Percentiles rank a stretch among this genome's conserved stretches.
Conservation (phyloP, 495 filamentous ascomycete species). For the Xylaria grammica region DNA sequence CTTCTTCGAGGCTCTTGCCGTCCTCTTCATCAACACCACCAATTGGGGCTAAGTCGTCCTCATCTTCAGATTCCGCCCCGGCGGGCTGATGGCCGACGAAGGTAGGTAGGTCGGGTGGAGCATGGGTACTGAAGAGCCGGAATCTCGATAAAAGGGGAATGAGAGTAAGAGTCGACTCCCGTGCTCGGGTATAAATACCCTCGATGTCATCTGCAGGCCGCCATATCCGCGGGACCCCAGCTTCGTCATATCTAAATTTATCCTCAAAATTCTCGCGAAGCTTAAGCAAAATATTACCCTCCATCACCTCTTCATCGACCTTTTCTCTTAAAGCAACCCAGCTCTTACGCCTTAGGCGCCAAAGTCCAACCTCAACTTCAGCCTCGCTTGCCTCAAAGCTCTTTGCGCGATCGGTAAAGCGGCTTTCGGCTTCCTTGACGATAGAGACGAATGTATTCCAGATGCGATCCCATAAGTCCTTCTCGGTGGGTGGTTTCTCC, state of each 20-base stretch:
- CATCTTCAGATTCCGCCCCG: slow-evolving; percentile 77
- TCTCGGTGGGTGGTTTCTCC: slow-evolving; percentile 73
- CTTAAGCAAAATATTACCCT: slow-evolving; percentile 94
- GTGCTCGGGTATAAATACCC: slow-evolving; percentile 85
- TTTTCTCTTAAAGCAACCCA: slow-evolving; percentile 89
- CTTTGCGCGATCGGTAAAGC: slow-evolving; percentile 84
- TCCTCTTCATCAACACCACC: slow-evolving; percentile 92
- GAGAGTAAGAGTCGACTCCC: slow-evolving; percentile 86
- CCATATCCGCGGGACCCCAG: slow-evolving; percentile 95
- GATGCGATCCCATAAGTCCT: slow-evolving; percentile 93
- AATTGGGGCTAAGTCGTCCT: slow-evolving; percentile 85
- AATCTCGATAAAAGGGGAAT: slow-evolving; percentile 92
- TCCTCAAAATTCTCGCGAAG: slow-evolving; percentile 98
- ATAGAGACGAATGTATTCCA: slow-evolving; percentile 86
- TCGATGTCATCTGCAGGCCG: slow-evolving; percentile 97
- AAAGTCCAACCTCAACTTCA: slow-evolving; percentile 91
- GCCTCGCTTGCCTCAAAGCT: slow-evolving; percentile 92
- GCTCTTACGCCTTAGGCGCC: slow-evolving; percentile 88
- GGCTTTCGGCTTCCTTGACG: slow-evolving; percentile 81
- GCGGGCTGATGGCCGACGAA: slow-evolving; percentile 85
- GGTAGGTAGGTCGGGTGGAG: slow-evolving; percentile 76
- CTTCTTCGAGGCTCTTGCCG: slow-evolving; percentile 90
- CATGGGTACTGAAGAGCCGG: slow-evolving; percentile 67
- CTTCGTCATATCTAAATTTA: slow-evolving; percentile 97
- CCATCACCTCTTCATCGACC: slow-evolving; percentile 97